Conservation (phyloP, 805 yeast genomes). For the Wickerhamomyces queroliae region DNA sequence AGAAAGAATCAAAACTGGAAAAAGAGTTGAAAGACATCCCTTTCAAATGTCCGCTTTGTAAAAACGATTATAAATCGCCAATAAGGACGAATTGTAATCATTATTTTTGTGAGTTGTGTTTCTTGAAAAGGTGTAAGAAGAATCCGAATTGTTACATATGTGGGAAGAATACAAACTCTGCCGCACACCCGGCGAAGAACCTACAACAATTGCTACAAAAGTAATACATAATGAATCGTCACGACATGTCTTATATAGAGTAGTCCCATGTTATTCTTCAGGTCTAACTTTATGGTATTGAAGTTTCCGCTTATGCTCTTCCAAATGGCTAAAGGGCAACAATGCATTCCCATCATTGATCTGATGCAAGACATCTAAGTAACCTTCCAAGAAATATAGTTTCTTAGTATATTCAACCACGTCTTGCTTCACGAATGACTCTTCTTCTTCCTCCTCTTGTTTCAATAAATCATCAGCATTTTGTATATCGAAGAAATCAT, state of each 20-base stretch:
- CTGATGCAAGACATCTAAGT: constrained; percentile 7
- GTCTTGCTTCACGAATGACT: not conserved
- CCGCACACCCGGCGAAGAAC: constrained; percentile 46
- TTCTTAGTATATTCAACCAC: constrained; percentile 7
- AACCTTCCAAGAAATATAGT: constrained; percentile 15
- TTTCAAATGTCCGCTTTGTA: constrained; percentile 59
- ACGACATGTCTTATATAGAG: not conserved
- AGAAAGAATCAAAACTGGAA: constrained; percentile 19
- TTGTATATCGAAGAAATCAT: not conserved
- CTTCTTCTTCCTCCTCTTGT: not conserved
- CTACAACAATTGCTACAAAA: constrained; percentile 21
- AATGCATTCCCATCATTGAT: constrained; percentile 1
- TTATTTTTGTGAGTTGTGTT: constrained; percentile 59
- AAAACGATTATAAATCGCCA: constrained; percentile 46
- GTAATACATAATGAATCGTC: not conserved
- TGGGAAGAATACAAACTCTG: constrained; percentile 53
- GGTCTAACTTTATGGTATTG: too few relatives aligned
- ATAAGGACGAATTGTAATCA: constrained; percentile 59
- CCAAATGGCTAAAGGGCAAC: not conserved
- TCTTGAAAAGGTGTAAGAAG: constrained; percentile 38
- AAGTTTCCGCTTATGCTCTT: not conserved
- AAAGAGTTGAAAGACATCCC: constrained; percentile 35
- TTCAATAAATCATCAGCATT: not conserved
- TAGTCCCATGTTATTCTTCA: not conserved
- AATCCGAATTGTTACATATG: constrained; percentile 51